Conservation (phyloP, 495 filamentous ascomycete species). For the Penicillium psychrofluorescens region DNA sequence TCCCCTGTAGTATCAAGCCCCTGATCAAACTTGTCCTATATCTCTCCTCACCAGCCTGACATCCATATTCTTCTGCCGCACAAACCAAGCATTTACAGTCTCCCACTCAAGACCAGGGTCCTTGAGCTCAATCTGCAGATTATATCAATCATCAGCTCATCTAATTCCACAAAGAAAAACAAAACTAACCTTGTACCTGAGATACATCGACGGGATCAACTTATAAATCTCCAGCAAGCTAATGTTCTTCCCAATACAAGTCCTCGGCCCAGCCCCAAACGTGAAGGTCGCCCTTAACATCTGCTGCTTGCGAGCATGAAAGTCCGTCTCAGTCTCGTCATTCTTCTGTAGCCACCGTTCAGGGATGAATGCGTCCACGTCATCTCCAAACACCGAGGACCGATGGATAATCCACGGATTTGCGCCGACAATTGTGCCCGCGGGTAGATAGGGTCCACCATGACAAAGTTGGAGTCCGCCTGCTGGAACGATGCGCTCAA, state of each 20-base stretch:
- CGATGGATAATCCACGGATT: slow-evolving; percentile 19
- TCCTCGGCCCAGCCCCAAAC: slow-evolving; percentile 57
- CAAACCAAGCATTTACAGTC: slow-evolving; percentile 26
- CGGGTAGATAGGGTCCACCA: slow-evolving; percentile 47
- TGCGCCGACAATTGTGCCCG: slow-evolving; percentile 56
- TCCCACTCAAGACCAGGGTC: slow-evolving; percentile 21
- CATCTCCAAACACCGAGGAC: slow-evolving; percentile 4
- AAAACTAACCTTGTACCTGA: too few species aligned
- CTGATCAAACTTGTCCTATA: slow-evolving; percentile 1
- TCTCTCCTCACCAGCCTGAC: slow-evolving; percentile 1
- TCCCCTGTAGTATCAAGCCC: too few species aligned
- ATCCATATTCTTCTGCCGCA: slow-evolving; percentile 18
- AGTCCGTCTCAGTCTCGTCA: slow-evolving; percentile 36
- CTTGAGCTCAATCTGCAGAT: slow-evolving; percentile 15
- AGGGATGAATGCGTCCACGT: slow-evolving; percentile 37
- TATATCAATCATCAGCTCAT: too few species aligned
- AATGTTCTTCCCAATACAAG: slow-evolving; percentile 70
- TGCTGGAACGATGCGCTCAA: slow-evolving; percentile 39
- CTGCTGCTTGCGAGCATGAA: slow-evolving; percentile 8
- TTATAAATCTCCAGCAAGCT: slow-evolving; percentile 73
- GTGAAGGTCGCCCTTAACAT: slow-evolving; percentile 18
- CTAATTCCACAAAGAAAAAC: too few species aligned
- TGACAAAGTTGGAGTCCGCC: slow-evolving; percentile 26
- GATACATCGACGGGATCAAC: slow-evolving; percentile 45
- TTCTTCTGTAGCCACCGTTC: slow-evolving; percentile 44